These are phyloP conservation scores for Wallemia ichthyophaga DNA, from an alignment of 1,284 basidiomycete genomes.

Conservation along the genomic window DNA sequence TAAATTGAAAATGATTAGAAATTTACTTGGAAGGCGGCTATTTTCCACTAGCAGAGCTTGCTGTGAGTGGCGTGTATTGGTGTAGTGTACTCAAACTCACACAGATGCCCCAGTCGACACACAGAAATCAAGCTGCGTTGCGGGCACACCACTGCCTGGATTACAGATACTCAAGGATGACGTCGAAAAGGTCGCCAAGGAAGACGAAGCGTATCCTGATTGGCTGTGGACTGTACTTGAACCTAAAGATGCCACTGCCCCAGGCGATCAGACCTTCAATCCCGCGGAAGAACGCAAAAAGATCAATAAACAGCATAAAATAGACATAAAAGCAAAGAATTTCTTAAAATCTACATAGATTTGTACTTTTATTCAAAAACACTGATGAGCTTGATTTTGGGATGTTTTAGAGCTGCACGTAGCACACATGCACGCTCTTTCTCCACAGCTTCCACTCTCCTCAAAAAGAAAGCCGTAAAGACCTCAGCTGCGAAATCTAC, in stretches of 20 bases:
- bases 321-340: constrained; percentile 1
- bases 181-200: background rate
- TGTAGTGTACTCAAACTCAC: background rate
- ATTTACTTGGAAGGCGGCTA: background rate
- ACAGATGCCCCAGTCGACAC: background rate
- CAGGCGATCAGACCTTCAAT: background rate
- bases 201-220: background rate
- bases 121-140: background rate
- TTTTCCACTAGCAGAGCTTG: background rate
- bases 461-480: background rate
- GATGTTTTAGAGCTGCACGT: background rate
- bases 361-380: background rate
- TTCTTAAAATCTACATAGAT: constrained; percentile 1
- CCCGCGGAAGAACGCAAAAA: background rate
- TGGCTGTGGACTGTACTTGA: background rate
- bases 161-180: background rate
- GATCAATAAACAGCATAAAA: background rate
- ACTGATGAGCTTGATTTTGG: background rate
- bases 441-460: background rate
- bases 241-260: background rate
- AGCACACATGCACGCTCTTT: background rate
- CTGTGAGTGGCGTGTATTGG: background rate
- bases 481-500: background rate
- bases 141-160: background rate
- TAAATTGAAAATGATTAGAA: background rate